Conservation (phyloP, 2,329 filamentous ascomycete species). For the Cladosporium sp. region DNA sequence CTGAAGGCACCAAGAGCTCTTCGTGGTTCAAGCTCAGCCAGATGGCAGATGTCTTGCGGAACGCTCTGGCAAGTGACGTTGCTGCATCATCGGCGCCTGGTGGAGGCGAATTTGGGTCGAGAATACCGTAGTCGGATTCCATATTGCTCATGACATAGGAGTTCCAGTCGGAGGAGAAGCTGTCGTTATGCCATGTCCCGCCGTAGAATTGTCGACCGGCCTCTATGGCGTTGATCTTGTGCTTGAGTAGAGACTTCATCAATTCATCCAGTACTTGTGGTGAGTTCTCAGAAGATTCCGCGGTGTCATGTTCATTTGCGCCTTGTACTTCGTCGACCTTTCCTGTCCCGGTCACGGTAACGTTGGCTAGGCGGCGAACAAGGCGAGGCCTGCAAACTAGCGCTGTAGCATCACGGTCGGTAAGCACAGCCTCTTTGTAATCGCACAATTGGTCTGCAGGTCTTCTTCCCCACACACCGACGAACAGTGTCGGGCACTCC, state of each 20-base stretch:
- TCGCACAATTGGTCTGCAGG: neutral
- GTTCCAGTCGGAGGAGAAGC: conserved; percentile 40
- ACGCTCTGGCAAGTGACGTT: conserved; percentile 26
- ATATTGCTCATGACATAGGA: conserved; percentile 42
- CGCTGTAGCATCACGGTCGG: neutral
- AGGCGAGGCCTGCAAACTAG: neutral
- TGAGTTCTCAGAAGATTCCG: no score
- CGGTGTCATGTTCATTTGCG: no score
- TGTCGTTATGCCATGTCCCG: conserved; percentile 47
- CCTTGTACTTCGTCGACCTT: neutral
- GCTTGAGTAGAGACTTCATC: neutral
- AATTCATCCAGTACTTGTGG: neutral
- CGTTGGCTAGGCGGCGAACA: neutral
- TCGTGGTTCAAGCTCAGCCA: conserved; percentile 41
- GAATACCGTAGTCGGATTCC: conserved; percentile 26
- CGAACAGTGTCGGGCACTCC: conserved; percentile 19
- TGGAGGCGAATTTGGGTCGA: conserved; percentile 33
- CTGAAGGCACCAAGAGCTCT: conserved; percentile 31
- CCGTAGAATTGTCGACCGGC: neutral
- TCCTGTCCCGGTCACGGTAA: neutral
- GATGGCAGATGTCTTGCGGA: conserved; percentile 39
- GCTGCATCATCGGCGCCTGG: conserved; percentile 31
- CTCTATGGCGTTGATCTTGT: neutral
- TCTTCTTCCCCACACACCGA: conserved; percentile 28
- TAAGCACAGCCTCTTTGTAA: neutral